Percentiles rank a stretch among this genome's conserved stretches.
Evolutionary conservation across 805 yeast genomes (phyloP).

Genomic region (Kregervanrija fluxuum): DNA sequence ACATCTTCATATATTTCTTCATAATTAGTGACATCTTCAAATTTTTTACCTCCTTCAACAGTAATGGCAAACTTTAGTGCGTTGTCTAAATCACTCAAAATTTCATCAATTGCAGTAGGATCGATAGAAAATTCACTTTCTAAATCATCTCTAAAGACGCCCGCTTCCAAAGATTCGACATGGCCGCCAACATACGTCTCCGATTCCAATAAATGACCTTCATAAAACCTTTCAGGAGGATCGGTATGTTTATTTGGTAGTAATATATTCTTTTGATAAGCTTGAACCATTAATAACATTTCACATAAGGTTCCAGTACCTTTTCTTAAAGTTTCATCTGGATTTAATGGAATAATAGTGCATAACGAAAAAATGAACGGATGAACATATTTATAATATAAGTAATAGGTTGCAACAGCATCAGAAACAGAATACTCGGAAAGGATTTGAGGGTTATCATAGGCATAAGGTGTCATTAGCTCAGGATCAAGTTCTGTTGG

Average conservation of each 20-base stretch:
- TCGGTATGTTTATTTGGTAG: constrained; percentile 92
- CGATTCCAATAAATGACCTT: constrained; percentile 88
- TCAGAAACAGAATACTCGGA: constrained; percentile 98
- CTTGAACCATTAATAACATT: constrained; percentile 95
- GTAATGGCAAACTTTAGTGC: constrained; percentile 79
- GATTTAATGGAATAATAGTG: constrained; percentile 90
- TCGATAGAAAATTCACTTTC: constrained; percentile 70
- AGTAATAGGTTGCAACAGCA: constrained; percentile 96
- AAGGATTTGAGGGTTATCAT: constrained; percentile 82
- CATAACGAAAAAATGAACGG: constrained; percentile 95
- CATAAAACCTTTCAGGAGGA: constrained; percentile 89
- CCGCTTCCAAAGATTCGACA: constrained; percentile 95
- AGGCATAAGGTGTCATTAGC: constrained; percentile 95
- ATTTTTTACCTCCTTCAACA: constrained; percentile 65
- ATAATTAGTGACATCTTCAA: constrained; percentile 76
- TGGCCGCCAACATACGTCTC: constrained; percentile 99
- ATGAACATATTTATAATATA: constrained; percentile 94
- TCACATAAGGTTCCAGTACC: constrained; percentile 99
- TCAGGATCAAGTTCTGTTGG: constrained; percentile 98
- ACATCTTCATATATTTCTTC: constrained; percentile 66
- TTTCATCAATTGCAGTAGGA: constrained; percentile 74
- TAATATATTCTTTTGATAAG: constrained; percentile 67
- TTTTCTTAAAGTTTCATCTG: constrained; percentile 91
- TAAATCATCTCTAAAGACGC: constrained; percentile 90
- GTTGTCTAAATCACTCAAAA: constrained; percentile 61